Evolutionary conservation across 768 basidiomycete genomes (phyloP), one percentile per base, ranked within the genome.

Genomic region (Porphyrellus cyaneotinctus): DNA sequence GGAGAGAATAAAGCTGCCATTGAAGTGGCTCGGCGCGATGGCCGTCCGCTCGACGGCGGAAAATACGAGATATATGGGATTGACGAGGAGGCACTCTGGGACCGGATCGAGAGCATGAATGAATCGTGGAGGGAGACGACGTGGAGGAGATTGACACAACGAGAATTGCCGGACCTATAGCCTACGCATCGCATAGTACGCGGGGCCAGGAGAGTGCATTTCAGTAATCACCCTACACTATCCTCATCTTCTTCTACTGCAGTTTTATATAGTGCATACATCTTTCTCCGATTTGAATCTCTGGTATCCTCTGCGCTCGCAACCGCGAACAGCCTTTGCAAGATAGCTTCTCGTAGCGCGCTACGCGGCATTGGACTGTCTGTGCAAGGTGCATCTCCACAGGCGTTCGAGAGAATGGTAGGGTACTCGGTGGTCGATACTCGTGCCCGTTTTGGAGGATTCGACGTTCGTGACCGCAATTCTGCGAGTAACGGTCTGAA

Each of bases 91-190:
- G 79, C 80, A 1, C 68, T 95, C 14, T 95, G 93, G 86, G 87
- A 87, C 36, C 78, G 85, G 38, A 85, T 95, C 32, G 80, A 87
- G 57, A 75, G 76, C 47, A 88, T 92, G 85, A 83, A 87, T 18
- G 90, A 91, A 36, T 91, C 89, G 91, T 95, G 93, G 92, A 91
- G 83, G 64, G 90, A 93, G 63, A 88, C 83, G 56, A 95, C 91
- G 45, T 95, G 91, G 91, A 82, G 76, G 35, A 75, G 92, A 53
- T 71, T 95, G 49, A 81, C 91, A 61, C 83, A 85, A 58, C 76
- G 92, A 65, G 91, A 95, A 69, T 70, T 94, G 49, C 91, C 91
- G n/a, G 92, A 94, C 70, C 47, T 80, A 59, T 67, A 64, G 36
- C 31, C 32, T 20, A 33, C 32, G 51, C 37, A 48, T 33, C 11